phyloP scores from a whole-genome alignment of 2,329 filamentous ascomycete species.

The Neofusicoccum umdonicola region DNA sequence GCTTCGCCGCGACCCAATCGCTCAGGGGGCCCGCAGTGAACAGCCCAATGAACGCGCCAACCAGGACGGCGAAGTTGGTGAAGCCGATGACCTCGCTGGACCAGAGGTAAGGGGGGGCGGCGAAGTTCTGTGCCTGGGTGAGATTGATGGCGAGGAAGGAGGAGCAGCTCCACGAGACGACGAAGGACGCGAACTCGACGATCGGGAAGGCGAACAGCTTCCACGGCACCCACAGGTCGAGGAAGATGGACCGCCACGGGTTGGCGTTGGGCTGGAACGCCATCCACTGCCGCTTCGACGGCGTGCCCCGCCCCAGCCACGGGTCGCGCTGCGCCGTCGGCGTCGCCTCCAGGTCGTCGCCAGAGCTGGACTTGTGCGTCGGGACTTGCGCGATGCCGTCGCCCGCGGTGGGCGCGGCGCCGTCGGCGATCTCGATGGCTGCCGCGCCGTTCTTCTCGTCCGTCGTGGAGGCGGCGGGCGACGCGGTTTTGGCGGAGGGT shows the following conservation, averaged over 20 bases:
- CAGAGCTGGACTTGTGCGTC: slow-evolving; percentile 21
- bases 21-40: slow-evolving; percentile 55
- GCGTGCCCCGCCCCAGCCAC: slow-evolving; percentile 55
- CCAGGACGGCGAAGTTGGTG: slow-evolving; percentile 57
- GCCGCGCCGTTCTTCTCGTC: slow-evolving; percentile 25
- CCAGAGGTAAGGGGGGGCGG: slow-evolving; percentile 56
- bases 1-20: slow-evolving; percentile 57
- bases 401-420: slow-evolving; percentile 15
- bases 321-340: slow-evolving; percentile 50
- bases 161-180: slow-evolving; percentile 59
- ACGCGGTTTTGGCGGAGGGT: not conserved
- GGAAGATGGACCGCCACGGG: slow-evolving; percentile 46
- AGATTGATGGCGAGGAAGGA: slow-evolving; percentile 61
- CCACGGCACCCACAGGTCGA: slow-evolving; percentile 61
- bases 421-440: slow-evolving; percentile 18
- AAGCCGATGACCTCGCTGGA: slow-evolving; percentile 52
- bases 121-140: slow-evolving; percentile 56
- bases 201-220: slow-evolving; percentile 63
- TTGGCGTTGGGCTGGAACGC: slow-evolving; percentile 51
- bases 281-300: slow-evolving; percentile 56
- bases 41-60: slow-evolving; percentile 55
- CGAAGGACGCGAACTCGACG: slow-evolving; percentile 60
- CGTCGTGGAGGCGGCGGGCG: slow-evolving; percentile 16
- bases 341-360: slow-evolving; percentile 24
- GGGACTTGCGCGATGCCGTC: slow-evolving; percentile 23